A percentile compares a stretch with the other conserved stretches of the same genome.
Evolutionary conservation across 495 filamentous ascomycete genomes (phyloP).

Genomic region (Penicillium longicatenatum): DNA sequence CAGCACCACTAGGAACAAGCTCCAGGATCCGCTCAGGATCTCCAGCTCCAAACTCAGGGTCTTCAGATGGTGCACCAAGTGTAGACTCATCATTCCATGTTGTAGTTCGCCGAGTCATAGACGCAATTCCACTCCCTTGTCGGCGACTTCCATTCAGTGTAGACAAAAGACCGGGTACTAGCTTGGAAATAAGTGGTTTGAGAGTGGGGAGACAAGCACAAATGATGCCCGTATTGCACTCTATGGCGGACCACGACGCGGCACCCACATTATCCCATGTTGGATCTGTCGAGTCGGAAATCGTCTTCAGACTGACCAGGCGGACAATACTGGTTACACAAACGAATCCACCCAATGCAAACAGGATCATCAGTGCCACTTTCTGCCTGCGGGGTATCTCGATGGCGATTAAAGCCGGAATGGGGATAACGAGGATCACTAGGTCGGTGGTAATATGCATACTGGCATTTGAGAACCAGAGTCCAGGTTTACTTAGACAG

Average conservation of each 20-base stretch:
- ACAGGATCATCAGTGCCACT: slow-evolving; percentile 48
- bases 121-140: slow-evolving; percentile 17
- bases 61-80: slow-evolving; percentile 33
- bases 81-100: slow-evolving; percentile 40
- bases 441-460: slow-evolving; percentile 58
- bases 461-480: slow-evolving; percentile 53
- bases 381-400: slow-evolving; percentile 51
- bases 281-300: slow-evolving; percentile 42
- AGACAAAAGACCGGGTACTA: slow-evolving; percentile 38
- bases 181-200: slow-evolving; percentile 68
- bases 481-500: slow-evolving; percentile 43
- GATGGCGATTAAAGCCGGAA: slow-evolving; percentile 47
- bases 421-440: slow-evolving; percentile 53
- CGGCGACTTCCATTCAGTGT: slow-evolving; percentile 26
- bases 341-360: slow-evolving; percentile 53
- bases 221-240: slow-evolving; percentile 86
- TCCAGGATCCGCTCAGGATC: slow-evolving; percentile 30
- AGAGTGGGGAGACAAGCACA: slow-evolving; percentile 86
- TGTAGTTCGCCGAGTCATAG: slow-evolving; percentile 22
- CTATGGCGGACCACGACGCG: slow-evolving; percentile 81
- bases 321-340: slow-evolving; percentile 49
- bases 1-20: slow-evolving; percentile 21
- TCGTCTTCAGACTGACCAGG: slow-evolving; percentile 37
- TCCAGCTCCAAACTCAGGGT: slow-evolving; percentile 35
- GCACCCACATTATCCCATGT: slow-evolving; percentile 59